Evolutionary conservation across 495 filamentous ascomycete species (phyloP), one percentile per base, ranked within the genome.

Genomic region (Penicillium riverlandense): DNA sequence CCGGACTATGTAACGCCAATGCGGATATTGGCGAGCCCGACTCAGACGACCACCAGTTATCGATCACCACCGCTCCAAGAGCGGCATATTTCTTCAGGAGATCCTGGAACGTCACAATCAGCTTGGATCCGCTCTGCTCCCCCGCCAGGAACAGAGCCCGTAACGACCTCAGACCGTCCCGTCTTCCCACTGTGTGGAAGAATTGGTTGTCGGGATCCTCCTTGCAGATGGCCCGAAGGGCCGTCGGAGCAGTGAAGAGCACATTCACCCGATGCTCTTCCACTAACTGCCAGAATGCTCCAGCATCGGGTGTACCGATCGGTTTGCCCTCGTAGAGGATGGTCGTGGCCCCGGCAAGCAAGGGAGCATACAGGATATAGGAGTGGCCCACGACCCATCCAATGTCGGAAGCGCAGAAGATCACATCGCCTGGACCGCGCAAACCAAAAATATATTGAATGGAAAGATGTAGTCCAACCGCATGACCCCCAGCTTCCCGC

Each of bases 21-120:
- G 87, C 90, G 0, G 89, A 83, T 47, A 96, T 96, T 5, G 90
- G 90, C 6, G 84, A 88, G 7, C 90, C 90, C 1, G 85, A 88
- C 62, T 96, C 90, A 1, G 87, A 91, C 4, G 86, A 91, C 90
- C 90, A 96, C 90, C 90, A 96, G 58, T 96, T 95, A 59, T 96
- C 90, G 40, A 95, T 73, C 11, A 96, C 86, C 27, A 76, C 67
- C 0, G 88, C 80, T 28, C 76, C 74, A 1, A 65, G 66, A 0
- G 80, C 78, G 32, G 77, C 83, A 50, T 88, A 80, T 40, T 75
- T 68, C 11, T 65, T 53, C 4, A 95, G 67, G 1, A 94, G 72
- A 6, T 79, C 68, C 52, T 90, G 84, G 47, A 89, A 96, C 59
- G 84, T 79, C 9, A 72, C 75, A 3, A 96, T 75, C 53, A 96